Percentiles rank a stretch among this genome's conserved stretches.
These are phyloP conservation scores for Cyberlindnera maclurae DNA, from an alignment of 805 yeast species.

Conservation along the genomic window DNA sequence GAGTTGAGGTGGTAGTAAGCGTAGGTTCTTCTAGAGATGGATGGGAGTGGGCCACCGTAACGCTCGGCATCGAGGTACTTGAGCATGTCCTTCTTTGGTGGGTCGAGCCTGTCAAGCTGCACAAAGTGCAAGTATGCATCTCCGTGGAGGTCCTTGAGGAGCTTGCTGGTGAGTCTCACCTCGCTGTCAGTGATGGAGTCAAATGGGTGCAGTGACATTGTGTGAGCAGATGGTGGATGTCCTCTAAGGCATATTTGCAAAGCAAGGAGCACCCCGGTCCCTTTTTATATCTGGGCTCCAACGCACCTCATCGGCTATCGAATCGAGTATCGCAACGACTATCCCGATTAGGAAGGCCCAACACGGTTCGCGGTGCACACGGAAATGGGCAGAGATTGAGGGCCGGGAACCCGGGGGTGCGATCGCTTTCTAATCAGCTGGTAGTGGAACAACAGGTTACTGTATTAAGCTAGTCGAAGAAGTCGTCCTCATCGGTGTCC, in stretches of 20 bases:
- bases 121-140: constrained; percentile 53
- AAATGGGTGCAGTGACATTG: constrained; percentile 41
- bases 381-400: neutral
- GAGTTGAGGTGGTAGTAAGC: constrained; percentile 57
- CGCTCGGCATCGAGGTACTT: constrained; percentile 63
- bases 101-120: constrained; percentile 65
- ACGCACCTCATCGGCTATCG: constrained; percentile 1
- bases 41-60: constrained; percentile 43
- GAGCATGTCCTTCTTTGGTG: constrained; percentile 69
- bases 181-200: constrained; percentile 54
- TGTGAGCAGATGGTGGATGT: neutral
- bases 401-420: too few relatives aligned
- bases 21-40: constrained; percentile 62
- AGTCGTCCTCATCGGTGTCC: constrained; percentile 30
- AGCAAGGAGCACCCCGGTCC: neutral
- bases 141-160: constrained; percentile 51
- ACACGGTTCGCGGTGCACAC: neutral
- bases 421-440: too few relatives aligned
- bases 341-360: neutral
- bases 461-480: constrained; percentile 32
- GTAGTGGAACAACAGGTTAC: too few relatives aligned
- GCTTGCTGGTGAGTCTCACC: constrained; percentile 48
- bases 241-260: neutral
- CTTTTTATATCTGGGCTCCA: neutral
- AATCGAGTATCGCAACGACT: neutral